Evolutionary conservation across 768 basidiomycete genomes (phyloP), one percentile per base, ranked within the genome.

Genomic region (Inosperma sp.): DNA sequence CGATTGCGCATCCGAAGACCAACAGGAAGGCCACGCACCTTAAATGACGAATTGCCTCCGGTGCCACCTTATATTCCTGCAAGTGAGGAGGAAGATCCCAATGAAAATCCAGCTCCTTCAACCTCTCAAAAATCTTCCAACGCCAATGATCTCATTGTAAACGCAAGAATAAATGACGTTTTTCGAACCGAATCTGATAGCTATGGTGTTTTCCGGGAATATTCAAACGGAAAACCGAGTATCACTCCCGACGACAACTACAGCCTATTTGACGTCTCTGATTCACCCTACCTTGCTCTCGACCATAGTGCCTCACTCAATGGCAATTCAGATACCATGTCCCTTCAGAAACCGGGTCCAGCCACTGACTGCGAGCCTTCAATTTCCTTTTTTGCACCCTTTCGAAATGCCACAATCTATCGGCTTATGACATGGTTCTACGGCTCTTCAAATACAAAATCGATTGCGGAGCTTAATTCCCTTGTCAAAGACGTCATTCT

Each of bases 401-500:
- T 64, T 35, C 30, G 49, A 1, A 68, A 65, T 39, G n/a, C 58
- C 5, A 56, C 62, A 0, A 16, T 52, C 3, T 61, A 61, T 14
- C 45, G 53, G 0, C 37, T 66, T 2, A 63, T 67, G 55, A 35
- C 47, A 7, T 66, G 60, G 65, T 57, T 56, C 17, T 59, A 61
- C 33, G 22, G 22, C 9, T 51, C 51, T 0, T 50, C 49, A 22
- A 51, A 50, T 25, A 33, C 47, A 4, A 65, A 64, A 42, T 65
- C 65, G 7, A 16, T 53, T 10, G 48, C 37, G 0, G 58, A 66
- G 7, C 31, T 68, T 0, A 29, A 63, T 22, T 9, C 21, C 2
- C 55, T 70, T 5, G 56, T 68, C 12, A 21, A 63, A 9, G 56
- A 65, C 25, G 61, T 65, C 6, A 22, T 70, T 8, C 50, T 60